Conservation (phyloP, 2,329 filamentous ascomycete species). For the Fusarium papillatum region DNA sequence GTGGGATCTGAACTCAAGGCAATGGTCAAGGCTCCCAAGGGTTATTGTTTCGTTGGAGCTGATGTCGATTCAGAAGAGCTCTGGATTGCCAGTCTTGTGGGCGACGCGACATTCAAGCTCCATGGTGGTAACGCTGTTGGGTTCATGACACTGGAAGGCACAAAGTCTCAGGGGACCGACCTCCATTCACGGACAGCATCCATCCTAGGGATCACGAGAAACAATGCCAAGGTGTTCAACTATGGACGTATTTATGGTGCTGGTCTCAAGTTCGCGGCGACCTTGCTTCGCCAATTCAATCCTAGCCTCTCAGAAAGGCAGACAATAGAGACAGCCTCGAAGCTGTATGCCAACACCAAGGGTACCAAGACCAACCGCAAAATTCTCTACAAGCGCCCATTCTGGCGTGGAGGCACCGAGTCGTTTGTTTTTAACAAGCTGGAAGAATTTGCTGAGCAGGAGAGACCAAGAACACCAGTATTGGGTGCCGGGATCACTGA, state of each 20-base stretch:
- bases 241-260: constrained; percentile 99
- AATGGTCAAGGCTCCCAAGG: constrained; percentile 92
- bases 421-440: constrained; percentile 99
- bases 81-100: constrained; percentile 97
- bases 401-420: constrained; percentile 97
- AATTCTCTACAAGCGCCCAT: constrained; percentile 77
- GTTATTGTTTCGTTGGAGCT: constrained; percentile 94
- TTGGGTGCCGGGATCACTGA: constrained; percentile 97
- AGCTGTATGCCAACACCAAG: constrained; percentile 91
- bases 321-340: constrained; percentile 81
- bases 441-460: constrained; percentile 97
- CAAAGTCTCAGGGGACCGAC: constrained; percentile 94
- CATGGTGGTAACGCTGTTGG: constrained; percentile 98
- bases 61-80: constrained; percentile 98
- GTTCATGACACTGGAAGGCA: constrained; percentile 99
- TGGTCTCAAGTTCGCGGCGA: constrained; percentile 92
- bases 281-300: constrained; percentile 93
- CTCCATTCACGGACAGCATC: constrained; percentile 93
- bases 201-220: constrained; percentile 94
- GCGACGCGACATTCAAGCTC: constrained; percentile 93
- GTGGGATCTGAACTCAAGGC: constrained; percentile 98
- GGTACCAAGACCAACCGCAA: constrained; percentile 87
- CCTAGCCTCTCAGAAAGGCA: constrained; percentile 84
- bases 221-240: constrained; percentile 98
- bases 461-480: constrained; percentile 90